phyloP scores from a whole-genome alignment of 2,329 filamentous ascomycete genomes.

The Aspergillus aculeatus region DNA sequence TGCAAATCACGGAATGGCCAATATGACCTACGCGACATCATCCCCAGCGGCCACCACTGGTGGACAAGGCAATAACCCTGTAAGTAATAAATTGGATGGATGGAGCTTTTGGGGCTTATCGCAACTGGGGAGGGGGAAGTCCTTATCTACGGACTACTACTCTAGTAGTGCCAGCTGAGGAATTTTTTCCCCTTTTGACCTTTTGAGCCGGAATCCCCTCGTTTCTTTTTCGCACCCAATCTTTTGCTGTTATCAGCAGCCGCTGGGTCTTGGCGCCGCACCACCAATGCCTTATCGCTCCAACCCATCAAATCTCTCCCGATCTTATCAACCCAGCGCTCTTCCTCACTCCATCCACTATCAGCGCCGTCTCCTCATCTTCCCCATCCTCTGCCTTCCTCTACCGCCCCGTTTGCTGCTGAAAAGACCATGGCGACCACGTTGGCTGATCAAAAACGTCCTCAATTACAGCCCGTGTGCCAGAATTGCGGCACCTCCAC shows the following conservation, averaged over 20 bases:
- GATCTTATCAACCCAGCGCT: constrained; percentile 41
- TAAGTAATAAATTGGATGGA: constrained; percentile 29
- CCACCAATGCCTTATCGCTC: constrained; percentile 49
- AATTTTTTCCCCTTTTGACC: constrained; percentile 15
- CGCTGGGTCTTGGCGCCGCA: constrained; percentile 37
- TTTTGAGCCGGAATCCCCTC: constrained; percentile 4
- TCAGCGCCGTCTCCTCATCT: constrained; percentile 20
- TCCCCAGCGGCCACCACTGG: constrained; percentile 65
- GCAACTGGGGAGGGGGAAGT: neutral
- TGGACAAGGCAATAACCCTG: constrained; percentile 55
- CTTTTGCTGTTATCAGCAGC: constrained; percentile 33
- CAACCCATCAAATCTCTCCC: constrained; percentile 41
- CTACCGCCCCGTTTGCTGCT: constrained; percentile 17
- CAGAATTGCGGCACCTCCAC: constrained; percentile 96
- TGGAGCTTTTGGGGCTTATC: neutral
- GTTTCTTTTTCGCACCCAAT: constrained; percentile 27
- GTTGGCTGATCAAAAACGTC: constrained; percentile 51
- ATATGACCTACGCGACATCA: constrained; percentile 62
- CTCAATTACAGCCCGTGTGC: constrained; percentile 84
- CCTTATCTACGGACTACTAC: constrained; percentile 1
- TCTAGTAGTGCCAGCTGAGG: constrained; percentile 16
- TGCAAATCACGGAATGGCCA: constrained; percentile 55
- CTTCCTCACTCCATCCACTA: constrained; percentile 24
- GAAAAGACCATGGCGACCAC: constrained; percentile 44
- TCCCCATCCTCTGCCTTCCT: constrained; percentile 22